phyloP scores from a whole-genome alignment of 2,329 filamentous ascomycete species.

The Exophiala aquamarina region DNA sequence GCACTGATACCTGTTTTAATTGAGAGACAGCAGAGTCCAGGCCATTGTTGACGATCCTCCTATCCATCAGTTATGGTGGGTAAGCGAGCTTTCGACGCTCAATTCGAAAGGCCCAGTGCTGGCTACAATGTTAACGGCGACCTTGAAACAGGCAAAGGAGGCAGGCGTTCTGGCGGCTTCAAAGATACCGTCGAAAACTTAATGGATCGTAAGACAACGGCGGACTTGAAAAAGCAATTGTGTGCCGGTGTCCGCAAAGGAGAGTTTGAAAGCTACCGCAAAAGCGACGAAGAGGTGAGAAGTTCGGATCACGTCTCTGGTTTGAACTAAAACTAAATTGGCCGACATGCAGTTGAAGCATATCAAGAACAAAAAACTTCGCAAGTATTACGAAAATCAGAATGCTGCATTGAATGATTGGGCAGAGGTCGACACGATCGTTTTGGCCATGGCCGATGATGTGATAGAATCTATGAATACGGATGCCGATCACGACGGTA shows the following conservation, averaged over 20 bases:
- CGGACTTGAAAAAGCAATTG: constrained; percentile 51
- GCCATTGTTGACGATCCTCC: not conserved
- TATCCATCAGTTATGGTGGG: constrained; percentile 16
- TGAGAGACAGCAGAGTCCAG: no score
- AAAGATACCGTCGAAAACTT: constrained; percentile 49
- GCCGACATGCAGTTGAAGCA: constrained; percentile 36
- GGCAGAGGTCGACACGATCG: constrained; percentile 59
- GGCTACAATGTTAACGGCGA: constrained; percentile 19
- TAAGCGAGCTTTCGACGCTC: constrained; percentile 16
- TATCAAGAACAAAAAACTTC: constrained; percentile 55
- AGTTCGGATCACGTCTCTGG: no score
- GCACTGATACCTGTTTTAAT: no score
- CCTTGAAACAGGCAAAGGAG: constrained; percentile 26
- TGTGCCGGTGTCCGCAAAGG: constrained; percentile 48
- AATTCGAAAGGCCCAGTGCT: not conserved
- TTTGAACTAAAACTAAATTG: not conserved
- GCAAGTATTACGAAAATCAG: constrained; percentile 55
- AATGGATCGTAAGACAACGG: constrained; percentile 45
- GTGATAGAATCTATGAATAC: constrained; percentile 62
- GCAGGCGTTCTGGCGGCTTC: constrained; percentile 36
- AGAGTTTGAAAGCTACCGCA: constrained; percentile 50
- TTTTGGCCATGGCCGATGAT: constrained; percentile 57
- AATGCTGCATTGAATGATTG: constrained; percentile 58
- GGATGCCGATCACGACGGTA: constrained; percentile 57
- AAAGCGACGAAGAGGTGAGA: constrained; percentile 50